Percentiles rank a stretch among this genome's conserved stretches.
Evolutionary conservation across 768 basidiomycete species (phyloP).

Genomic region (Rhodotorula kratochvilovae): DNA sequence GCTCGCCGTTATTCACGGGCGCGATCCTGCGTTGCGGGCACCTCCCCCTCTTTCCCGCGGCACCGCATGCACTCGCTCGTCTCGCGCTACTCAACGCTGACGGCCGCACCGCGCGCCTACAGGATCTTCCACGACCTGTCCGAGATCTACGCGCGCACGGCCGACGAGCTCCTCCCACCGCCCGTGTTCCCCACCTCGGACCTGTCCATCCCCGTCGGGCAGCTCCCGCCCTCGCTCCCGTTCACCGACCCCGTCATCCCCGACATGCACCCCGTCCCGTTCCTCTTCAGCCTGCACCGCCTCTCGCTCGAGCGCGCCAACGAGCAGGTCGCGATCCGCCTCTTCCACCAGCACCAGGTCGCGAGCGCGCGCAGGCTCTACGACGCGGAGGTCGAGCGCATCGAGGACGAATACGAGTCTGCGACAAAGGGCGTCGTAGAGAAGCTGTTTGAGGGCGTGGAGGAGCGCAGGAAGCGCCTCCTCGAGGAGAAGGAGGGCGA

Average conservation of each 20-base stretch:
- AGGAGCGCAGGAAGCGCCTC: slow-evolving; percentile 49
- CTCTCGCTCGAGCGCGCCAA: slow-evolving; percentile 49
- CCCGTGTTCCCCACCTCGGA: slow-evolving; percentile 38
- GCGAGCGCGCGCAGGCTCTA: slow-evolving; percentile 47
- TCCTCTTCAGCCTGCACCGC: slow-evolving; percentile 48
- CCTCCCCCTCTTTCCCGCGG: too few relatives aligned
- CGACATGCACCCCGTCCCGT: slow-evolving; percentile 41
- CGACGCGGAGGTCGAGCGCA: slow-evolving; percentile 49
- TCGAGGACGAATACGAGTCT: slow-evolving; percentile 51
- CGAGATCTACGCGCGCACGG: slow-evolving; percentile 37
- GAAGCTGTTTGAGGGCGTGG: slow-evolving; percentile 48
- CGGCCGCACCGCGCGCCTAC: neutral
- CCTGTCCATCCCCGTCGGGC: slow-evolving; percentile 30
- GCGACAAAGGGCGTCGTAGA: slow-evolving; percentile 49
- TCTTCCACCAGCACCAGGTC: slow-evolving; percentile 49
- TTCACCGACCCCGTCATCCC: slow-evolving; percentile 39
- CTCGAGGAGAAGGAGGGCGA: slow-evolving; percentile 52
- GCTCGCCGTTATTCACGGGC: too few relatives aligned
- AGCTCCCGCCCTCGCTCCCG: slow-evolving; percentile 35
- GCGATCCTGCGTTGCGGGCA: too few relatives aligned
- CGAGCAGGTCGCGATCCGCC: slow-evolving; percentile 46
- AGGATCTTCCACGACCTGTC: slow-evolving; percentile 39
- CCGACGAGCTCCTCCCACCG: slow-evolving; percentile 36
- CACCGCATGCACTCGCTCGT: too few relatives aligned
- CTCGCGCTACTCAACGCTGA: neutral